Base-by-base conservation (phyloP, 1,284 basidiomycete genomes). In the Cutaneotrichosporon sp. region DNA sequence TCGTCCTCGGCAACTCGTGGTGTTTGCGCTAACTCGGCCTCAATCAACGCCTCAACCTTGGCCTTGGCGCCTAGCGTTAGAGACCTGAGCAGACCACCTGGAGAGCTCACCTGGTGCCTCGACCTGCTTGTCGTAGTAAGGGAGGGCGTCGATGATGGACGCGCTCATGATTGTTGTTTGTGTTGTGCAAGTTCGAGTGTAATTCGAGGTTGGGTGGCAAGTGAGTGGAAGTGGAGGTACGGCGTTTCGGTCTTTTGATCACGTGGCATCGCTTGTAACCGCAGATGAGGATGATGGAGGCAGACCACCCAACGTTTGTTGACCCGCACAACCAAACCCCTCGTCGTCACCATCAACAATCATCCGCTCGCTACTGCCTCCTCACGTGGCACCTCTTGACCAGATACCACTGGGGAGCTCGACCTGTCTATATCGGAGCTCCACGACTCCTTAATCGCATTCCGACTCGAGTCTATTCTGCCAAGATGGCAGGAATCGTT, bases 71-170 rank as follows among this genome's bases (percentile, higher is more conserved):
- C 76, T 58, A 5, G 9, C 31, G 52, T 61, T 26, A 61, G 60
- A 26, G 49, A 6, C 11, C 18, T 55, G 14, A 14, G 7, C 2
- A 13, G 10, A 3, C 2, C 9, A 21, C 13, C 8, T 32, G 1
- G 2, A 0, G 6, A 22, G 34, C 65, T 90, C 82, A 63, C 86
- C 80, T 4, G 91, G 89, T 65, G 87, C 85, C 67, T 95, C 91
- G 55, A 95, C 84, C 73, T 97, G 93, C 76, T 92, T 90, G 82
- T 98, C 95, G 74, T 92, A 94, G 82, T 97, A 97, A 14, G 95
- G 92, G 64, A 97, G 84, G 26, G 92, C 91, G 80, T 97, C 94
- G 70, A 92, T 73, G 52, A 70, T 72, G 22, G 72, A 69, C 22
- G 63, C 57, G 32, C 74, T 73, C 74, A 73, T 76, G 62, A 16